Conservation (phyloP, 768 basidiomycete species). For the Mycena amicta region DNA sequence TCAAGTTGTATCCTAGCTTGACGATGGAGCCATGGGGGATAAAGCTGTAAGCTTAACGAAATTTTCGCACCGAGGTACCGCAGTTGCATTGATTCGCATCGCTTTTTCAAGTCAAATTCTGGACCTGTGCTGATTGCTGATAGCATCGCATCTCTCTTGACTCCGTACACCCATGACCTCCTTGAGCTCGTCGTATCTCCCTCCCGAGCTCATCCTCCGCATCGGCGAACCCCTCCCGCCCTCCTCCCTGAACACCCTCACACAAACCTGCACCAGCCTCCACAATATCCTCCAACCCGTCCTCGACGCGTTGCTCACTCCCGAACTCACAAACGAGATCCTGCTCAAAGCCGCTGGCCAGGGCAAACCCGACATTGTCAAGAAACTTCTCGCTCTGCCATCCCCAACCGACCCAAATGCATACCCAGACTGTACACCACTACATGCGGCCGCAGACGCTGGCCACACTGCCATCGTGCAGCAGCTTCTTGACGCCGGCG, state of each 20-base stretch:
- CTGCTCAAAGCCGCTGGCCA: not conserved
- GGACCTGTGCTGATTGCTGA: too few species aligned
- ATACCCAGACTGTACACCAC: not conserved
- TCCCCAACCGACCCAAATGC: not conserved
- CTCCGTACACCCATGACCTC: too few species aligned
- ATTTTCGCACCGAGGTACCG: too few species aligned
- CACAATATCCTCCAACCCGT: not conserved
- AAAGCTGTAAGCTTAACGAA: too few species aligned
- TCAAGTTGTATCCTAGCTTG: too few species aligned
- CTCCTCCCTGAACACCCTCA: not conserved
- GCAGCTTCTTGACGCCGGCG: constrained; percentile 4
- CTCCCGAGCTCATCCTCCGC: not conserved
- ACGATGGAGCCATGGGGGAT: too few species aligned
- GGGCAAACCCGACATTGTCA: not conserved
- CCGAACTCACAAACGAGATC: not conserved
- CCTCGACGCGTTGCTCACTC: not conserved
- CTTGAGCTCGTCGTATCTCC: too few species aligned
- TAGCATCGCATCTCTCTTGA: too few species aligned
- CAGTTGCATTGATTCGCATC: too few species aligned
- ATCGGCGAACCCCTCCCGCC: not conserved
- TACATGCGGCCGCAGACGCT: not conserved
- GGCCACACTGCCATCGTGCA: not conserved
- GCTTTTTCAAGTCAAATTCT: too few species aligned
- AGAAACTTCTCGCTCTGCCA: not conserved
- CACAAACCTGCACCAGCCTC: not conserved